phyloP scores from a whole-genome alignment of 2,329 filamentous ascomycete genomes.

The Gnomoniopsis smithogilvyi region DNA sequence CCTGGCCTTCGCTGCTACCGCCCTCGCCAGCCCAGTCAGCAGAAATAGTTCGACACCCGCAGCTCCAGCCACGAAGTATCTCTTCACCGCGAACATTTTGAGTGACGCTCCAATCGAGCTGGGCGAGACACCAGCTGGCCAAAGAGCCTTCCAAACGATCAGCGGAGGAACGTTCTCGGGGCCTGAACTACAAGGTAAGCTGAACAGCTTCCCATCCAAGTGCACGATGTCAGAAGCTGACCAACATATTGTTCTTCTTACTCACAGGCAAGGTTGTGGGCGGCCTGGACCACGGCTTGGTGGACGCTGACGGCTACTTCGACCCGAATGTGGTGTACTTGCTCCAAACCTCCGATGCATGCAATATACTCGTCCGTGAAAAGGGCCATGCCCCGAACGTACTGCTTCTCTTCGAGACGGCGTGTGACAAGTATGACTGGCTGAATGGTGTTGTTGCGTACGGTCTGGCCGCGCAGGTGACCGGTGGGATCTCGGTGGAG shows the following conservation, averaged over 20 bases:
- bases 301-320: conserved; percentile 32
- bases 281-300: conserved; percentile 36
- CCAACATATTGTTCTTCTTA: not conserved
- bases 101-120: conserved; percentile 20
- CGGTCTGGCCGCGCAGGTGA: conserved; percentile 11
- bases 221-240: not conserved
- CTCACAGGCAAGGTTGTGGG: conserved; percentile 25
- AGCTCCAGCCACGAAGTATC: conserved; percentile 14
- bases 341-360: conserved; percentile 35
- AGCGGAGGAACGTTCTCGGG: conserved; percentile 33
- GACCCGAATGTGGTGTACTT: conserved; percentile 36
- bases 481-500: conserved; percentile 18
- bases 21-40: not conserved
- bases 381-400: conserved; percentile 33
- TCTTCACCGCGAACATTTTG: conserved; percentile 27
- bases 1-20: not conserved
- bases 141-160: conserved; percentile 30
- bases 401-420: conserved; percentile 33
- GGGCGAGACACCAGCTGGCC: conserved; percentile 24
- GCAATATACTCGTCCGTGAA: conserved; percentile 34
- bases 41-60: not conserved
- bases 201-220: no score
- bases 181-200: conserved; percentile 28
- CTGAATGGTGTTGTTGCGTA: conserved; percentile 32
- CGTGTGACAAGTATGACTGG: conserved; percentile 33